Base-by-base conservation (phyloP, 176 grass and related monocot genomes). In the Cenchrus purpureus region DNA sequence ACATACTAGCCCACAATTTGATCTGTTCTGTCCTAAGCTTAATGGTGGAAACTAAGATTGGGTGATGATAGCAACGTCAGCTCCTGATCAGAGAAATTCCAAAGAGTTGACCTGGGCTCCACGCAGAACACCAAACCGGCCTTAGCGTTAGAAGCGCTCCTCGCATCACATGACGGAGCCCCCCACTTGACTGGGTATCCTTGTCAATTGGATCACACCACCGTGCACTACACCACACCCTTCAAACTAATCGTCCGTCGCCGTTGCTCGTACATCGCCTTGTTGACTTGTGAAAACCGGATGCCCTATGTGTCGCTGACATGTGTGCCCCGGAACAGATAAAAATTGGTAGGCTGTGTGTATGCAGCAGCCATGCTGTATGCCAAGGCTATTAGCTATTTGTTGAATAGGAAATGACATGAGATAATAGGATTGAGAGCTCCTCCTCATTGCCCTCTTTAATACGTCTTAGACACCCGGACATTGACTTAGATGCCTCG, bases 401-500 rank as follows among this genome's bases (percentile, higher is more conserved):
- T 70, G 32, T 20, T 64, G 80, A 87, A 87, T 63, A 76, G 54
- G 46, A 76, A 84, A 84, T 84, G 89, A 42, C 85, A 87, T 84
- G 76, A 62, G 81, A 87, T 80, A 70, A 76, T 68, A 86, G 51
- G 79, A 87, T 83, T 78, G 56, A 62, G 64, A 82, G 75, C 85
- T 83, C 83, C 86, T 83, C 53, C 84, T 85, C 77, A 74, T 91
- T 95, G 71, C 83, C 83, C 85, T 55, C 74, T 88, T 87, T 79
- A 87, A 79, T 87, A 90, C 89, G 74, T 86, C 55, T 86, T 87
- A 89, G 55, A 91, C 81, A 88, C 87, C 81, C 88, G 61, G 69
- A 86, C 97, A 95, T 98, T 98, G 97, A 94, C 97, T 96, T 93
- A 32, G 84, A 64, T 89, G 86, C 90, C 88, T 95, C 68, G 88